Percentiles rank a stretch among this genome's conserved stretches.
These are phyloP conservation scores for Leptodermis oblonga DNA, from an alignment of 257 asterid genomes.

Conservation along the genomic window DNA sequence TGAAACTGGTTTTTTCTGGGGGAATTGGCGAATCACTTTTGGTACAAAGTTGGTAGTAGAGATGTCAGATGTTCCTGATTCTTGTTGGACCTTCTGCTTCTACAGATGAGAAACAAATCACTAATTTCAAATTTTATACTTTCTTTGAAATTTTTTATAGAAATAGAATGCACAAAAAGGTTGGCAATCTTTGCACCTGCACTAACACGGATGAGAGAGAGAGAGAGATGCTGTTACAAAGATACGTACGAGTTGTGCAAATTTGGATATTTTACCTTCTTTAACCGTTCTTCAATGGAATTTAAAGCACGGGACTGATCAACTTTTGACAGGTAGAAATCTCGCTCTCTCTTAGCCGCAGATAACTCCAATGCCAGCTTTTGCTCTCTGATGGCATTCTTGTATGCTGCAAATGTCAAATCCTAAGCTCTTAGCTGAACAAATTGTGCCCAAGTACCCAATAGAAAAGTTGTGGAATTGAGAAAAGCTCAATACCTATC, in stretches of 20 bases:
- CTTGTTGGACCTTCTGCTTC: slow-evolving; percentile 60
- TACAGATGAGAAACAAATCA: slow-evolving; percentile 24
- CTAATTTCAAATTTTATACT: not conserved
- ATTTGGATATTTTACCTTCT: slow-evolving; percentile 46
- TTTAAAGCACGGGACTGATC: slow-evolving; percentile 65
- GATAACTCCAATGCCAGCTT: slow-evolving; percentile 69
- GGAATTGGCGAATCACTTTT: slow-evolving; percentile 51
- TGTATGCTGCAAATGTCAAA: slow-evolving; percentile 45
- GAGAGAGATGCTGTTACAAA: too few relatives aligned
- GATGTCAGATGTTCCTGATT: slow-evolving; percentile 21
- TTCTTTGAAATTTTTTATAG: not conserved
- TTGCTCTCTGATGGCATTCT: slow-evolving; percentile 73
- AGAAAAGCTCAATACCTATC: slow-evolving; percentile 40
- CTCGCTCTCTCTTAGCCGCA: slow-evolving; percentile 80
- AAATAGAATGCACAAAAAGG: not conserved
- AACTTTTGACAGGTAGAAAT: slow-evolving; percentile 70
- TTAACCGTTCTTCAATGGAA: slow-evolving; percentile 65
- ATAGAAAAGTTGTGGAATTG: slow-evolving; percentile 5
- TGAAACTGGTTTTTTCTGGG: slow-evolving; percentile 56
- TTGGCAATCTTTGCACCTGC: not conserved
- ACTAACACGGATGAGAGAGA: not conserved
- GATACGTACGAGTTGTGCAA: not conserved
- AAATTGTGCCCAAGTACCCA: slow-evolving; percentile 12
- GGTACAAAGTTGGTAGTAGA: slow-evolving; percentile 30
- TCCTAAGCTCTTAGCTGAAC: slow-evolving; percentile 19